These are phyloP conservation scores for Cercophora samala DNA, from an alignment of 495 filamentous ascomycete genomes.

Conservation along the genomic window DNA sequence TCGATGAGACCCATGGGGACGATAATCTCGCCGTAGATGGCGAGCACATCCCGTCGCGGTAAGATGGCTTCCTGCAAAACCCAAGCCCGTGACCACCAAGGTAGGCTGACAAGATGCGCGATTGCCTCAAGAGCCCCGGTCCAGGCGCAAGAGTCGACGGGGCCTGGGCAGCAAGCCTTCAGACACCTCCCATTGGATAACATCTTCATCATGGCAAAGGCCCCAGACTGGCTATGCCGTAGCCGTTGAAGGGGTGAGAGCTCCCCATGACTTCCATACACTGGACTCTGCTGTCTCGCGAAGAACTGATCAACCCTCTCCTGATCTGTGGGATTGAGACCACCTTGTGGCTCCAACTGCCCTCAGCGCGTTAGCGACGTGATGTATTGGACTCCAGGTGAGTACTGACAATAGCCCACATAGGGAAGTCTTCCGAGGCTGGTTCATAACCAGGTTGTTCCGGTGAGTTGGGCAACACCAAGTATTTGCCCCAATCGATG, in stretches of 20 bases:
- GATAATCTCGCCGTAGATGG: slow-evolving; percentile 8
- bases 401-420: neutral
- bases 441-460: neutral
- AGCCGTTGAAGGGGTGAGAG: neutral
- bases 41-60: neutral
- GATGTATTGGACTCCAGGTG: neutral
- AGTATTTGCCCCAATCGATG: neutral
- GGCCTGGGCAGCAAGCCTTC: neutral
- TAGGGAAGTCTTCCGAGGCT: neutral
- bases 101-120: neutral
- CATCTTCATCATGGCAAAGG: slow-evolving; percentile 12
- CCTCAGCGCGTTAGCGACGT: neutral
- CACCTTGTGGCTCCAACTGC: neutral
- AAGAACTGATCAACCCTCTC: neutral
- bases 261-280: neutral
- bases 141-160: neutral
- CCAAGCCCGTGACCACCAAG: neutral
- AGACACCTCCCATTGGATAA: slow-evolving; percentile 7
- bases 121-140: neutral
- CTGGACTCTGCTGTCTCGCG: neutral
- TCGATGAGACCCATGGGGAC: slow-evolving; percentile 1
- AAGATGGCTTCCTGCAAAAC: neutral
- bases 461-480: neutral
- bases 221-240: neutral
- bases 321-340: neutral